Evolutionary conservation across 495 filamentous ascomycete species (phyloP), one percentile per base, ranked within the genome.

Genomic region (Endocarpon pusillum): DNA sequence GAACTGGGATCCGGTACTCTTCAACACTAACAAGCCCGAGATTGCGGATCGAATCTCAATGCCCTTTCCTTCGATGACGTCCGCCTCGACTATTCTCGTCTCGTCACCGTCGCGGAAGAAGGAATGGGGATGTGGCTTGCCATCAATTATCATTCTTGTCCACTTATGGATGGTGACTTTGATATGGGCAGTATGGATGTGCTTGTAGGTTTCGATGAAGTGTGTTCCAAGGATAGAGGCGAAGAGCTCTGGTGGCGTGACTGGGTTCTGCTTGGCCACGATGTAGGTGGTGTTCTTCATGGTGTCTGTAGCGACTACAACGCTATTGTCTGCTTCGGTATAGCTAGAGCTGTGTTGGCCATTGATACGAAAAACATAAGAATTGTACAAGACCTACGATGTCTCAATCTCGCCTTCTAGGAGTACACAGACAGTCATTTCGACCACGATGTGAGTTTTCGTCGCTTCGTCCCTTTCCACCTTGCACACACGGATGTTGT

Each of bases 261-360:
- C 81, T 31, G 89, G 81, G 64, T 87, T 67, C 53, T 92, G 80
- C 58, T 94, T 94, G 43, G 89, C 87, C 35, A 74, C 64, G 68
- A 94, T 83, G 59, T 87, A 93, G 61, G 83, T 75, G 42, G 86
- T 94, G 61, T 97, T 93, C 62, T 97, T 97, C 64, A 94, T 87
- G 7, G 85, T 87, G 58, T 97, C 89, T 24, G 89, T 97, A 33
- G 89, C 85, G 25, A 97, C 89, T 17, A 97, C 69, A 35, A 91
- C 81, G 52, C 77, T 81, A 66, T 97, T 97, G 60, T 97, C 89
- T 46, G 83, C 87, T 49, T 70, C 55, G 38, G 85, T 97, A 66
- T 94, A 94, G 34, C 80, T 86, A 43, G 18, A 3, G 3, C 19
- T 22, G 37, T 22, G 35, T 49, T 35, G 47, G 42, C 24, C 19